Evolutionary conservation across 208 protist species (phyloP), one percentile per base, ranked within the genome.

Genomic region (Trypanosoma avium): DNA sequence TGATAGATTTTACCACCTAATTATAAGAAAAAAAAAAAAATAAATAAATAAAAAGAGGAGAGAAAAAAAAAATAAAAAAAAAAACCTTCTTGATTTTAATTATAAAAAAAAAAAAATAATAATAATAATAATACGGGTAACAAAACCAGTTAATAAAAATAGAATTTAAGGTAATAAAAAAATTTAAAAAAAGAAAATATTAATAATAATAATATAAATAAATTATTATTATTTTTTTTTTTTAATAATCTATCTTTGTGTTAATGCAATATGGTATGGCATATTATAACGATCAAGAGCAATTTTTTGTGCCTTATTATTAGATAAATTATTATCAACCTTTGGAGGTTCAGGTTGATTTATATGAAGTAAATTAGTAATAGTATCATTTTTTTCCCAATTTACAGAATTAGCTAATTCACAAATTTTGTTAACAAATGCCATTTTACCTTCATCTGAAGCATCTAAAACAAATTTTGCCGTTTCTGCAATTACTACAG

Each of bases 401-500:
- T 74, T 74, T 0, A 60, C 81, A 8, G 47, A 70, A 13, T 43
- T 33, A 10, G 81, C 88, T 22, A 88, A 36, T n/a, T 75, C 61
- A 12, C 67, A 40, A 43, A 97, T 74, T 55, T 92, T 90, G 33
- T 74, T 54, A 27, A 82, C 70, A 64, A 86, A 97, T 24, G 73
- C 78, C 47, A 72, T 67, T 74, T 95, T 95, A 10, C 81, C 75
- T 27, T 72, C 79, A n/a, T 93, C 86, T 52, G 82, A 67, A 3
- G 82, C 82, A 61, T 94, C 84, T 42, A 97, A 65, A 47, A 94
- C 79, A 73, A 97, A 97, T 74, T 97, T 97, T 13, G 84, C 86
- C n/a, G 92, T 97, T 61, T 97, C 88, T 6, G 82, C 82, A 27
- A 94, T 77, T 43, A 95, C 86, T 0, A 92, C 73, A 0, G 75